phyloP scores from a whole-genome alignment of 164 flowering plant genomes.

The Amborella trichopoda region DNA sequence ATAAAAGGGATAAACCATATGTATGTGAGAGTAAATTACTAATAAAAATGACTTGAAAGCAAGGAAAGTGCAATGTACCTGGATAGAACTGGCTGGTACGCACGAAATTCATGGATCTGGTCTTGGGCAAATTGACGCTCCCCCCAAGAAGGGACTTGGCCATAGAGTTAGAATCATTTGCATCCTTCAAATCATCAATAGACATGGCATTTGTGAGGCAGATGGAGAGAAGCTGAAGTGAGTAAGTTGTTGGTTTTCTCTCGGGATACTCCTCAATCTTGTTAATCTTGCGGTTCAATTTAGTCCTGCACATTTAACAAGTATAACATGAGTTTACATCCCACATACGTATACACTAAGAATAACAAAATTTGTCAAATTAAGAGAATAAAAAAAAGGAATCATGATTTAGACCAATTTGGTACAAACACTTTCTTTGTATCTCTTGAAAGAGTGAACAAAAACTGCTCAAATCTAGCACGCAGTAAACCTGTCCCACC shows the following conservation, averaged over 20 bases:
- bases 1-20: too few relatives aligned
- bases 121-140: constrained; percentile 62
- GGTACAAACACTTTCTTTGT: too few relatives aligned
- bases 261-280: constrained; percentile 38
- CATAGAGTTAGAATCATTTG: constrained; percentile 23
- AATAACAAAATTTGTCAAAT: too few relatives aligned
- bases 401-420: too few relatives aligned
- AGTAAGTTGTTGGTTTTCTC: constrained; percentile 30
- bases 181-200: constrained; percentile 57
- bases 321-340: too few relatives aligned
- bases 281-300: constrained; percentile 58
- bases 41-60: too few relatives aligned
- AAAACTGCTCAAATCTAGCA: too few relatives aligned
- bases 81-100: constrained; percentile 44
- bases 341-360: too few relatives aligned
- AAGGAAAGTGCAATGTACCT: constrained; percentile 38
- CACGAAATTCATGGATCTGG: constrained; percentile 38
- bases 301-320: constrained; percentile 31
- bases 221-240: constrained; percentile 19
- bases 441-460: too few relatives aligned
- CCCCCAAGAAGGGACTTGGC: constrained; percentile 81
- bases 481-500: too few relatives aligned
- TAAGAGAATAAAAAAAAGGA: too few relatives aligned
- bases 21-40: too few relatives aligned
- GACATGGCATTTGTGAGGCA: constrained; percentile 25